Base-by-base conservation (phyloP, 179 eudicot species). In the Spinacia oleracea region DNA sequence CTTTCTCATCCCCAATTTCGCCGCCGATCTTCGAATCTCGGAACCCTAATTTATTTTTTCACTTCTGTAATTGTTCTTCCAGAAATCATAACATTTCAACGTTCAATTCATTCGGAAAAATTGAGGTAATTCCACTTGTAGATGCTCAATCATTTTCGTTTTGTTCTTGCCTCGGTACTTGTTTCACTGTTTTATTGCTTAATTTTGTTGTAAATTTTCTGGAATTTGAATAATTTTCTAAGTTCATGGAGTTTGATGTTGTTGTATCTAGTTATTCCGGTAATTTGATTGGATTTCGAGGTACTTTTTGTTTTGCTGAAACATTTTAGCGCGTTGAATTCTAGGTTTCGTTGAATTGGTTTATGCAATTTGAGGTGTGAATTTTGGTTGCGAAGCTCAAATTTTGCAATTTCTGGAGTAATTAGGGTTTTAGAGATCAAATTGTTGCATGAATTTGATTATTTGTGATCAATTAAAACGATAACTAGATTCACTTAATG, bases 1-100 rank as follows among this genome's bases (percentile, higher is more conserved):
- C 66, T 20, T 69, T 53, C 60, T 60, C 66, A 11, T 38, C 72
- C 73, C 67, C 25, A 67, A 73, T 25, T 65, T 74, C 64, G 56
- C 74, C 74, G 68, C 73, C 75, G 16, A 66, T 20, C 10, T 55
- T 15, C n/a, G 34, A 25, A 55, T 40, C 40, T 50, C 9, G 45
- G 45, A 68, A 56, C 75, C 75, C 78, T 69, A 68, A 45, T 68
- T 75, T 55, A n/a, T 50, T 9, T 4, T 20, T 0, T 46, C 35
- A 1, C 23, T 55, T 73, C 38, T 35, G 42, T 59, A 23, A 40
- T 27, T 23, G 4, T 60, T 20, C 45, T 34, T 15, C 53, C 77
- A 25, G 14, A 62, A 15, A 6, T 11, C 20, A 35, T 20, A n/a
- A 14, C 42, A 4, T 14, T 10, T 1, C 0, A 16, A 5, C 21